Evolutionary conservation across 169 alveolate species (phyloP).

Genomic region (Blepharisma undulans): DNA sequence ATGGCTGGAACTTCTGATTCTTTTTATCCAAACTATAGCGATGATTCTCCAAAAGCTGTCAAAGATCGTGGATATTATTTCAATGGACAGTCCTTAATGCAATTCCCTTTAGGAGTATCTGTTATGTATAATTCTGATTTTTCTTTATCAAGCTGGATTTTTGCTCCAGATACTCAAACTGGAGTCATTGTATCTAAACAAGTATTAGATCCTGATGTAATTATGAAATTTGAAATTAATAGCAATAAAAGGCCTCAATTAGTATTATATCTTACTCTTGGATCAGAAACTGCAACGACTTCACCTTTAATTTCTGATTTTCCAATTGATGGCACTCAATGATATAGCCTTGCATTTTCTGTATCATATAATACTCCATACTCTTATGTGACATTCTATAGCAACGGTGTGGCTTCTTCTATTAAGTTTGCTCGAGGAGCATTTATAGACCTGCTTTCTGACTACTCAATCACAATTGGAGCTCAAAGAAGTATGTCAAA

Average conservation of each 20-base stretch:
- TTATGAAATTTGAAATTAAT: not conserved
- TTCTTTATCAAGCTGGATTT: not conserved
- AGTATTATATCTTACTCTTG: not conserved
- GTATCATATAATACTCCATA: not conserved
- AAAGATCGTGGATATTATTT: not conserved
- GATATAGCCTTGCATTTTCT: not conserved
- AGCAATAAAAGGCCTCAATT: not conserved
- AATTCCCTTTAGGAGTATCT: not conserved
- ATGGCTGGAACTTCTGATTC: not conserved
- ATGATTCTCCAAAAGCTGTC: not conserved
- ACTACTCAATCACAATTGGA: not conserved
- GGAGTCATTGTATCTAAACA: not conserved
- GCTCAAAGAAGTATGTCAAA: not conserved
- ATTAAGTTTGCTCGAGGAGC: not conserved
- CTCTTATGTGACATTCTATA: not conserved
- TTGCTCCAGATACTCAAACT: not conserved
- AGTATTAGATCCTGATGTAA: not conserved
- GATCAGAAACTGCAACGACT: not conserved
- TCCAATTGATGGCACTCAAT: not conserved
- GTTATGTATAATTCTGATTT: not conserved
- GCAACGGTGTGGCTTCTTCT: not conserved
- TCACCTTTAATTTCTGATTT: not conserved
- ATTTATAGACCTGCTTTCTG: not conserved
- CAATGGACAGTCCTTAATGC: not conserved
- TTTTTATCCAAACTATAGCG: not conserved